Evolutionary conservation across 176 grass and related monocot genomes (phyloP).

Genomic region (Bothriochloa decipiens): DNA sequence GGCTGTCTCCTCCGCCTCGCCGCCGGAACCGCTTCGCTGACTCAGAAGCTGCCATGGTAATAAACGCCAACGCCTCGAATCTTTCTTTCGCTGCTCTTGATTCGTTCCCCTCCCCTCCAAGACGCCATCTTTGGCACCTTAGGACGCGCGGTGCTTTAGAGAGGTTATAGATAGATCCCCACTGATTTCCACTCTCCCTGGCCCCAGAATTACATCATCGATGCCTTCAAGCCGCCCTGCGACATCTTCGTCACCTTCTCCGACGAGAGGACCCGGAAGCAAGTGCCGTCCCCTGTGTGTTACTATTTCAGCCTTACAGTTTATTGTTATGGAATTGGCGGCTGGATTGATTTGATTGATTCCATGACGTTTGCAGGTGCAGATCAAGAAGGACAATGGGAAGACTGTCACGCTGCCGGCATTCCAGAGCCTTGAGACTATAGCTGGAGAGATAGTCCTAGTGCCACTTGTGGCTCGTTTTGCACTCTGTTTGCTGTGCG

Average conservation of each 20-base stretch:
- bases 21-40: too few species aligned
- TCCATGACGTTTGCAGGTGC: slow-evolving; percentile 46
- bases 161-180: neutral
- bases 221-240: slow-evolving; percentile 88
- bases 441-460: slow-evolving; percentile 77
- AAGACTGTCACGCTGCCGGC: slow-evolving; percentile 75
- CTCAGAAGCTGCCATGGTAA: slow-evolving; percentile 45
- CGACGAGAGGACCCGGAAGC: slow-evolving; percentile 79
- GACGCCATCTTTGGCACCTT: slow-evolving; percentile 23
- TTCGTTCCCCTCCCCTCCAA: slow-evolving; percentile 23
- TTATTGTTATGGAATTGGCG: too few species aligned
- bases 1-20: neutral
- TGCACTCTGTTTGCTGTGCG: slow-evolving; percentile 10
- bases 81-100: neutral
- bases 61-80: neutral
- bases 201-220: slow-evolving; percentile 77
- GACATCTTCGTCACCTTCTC: slow-evolving; percentile 77
- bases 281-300: slow-evolving; percentile 44
- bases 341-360: neutral
- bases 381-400: slow-evolving; percentile 87
- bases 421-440: slow-evolving; percentile 85
- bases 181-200: slow-evolving; percentile 13
- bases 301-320: neutral
- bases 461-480: neutral
- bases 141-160: neutral